phyloP scores from a whole-genome alignment of 169 alveolate species.

The Plasmodium falciparum region DNA sequence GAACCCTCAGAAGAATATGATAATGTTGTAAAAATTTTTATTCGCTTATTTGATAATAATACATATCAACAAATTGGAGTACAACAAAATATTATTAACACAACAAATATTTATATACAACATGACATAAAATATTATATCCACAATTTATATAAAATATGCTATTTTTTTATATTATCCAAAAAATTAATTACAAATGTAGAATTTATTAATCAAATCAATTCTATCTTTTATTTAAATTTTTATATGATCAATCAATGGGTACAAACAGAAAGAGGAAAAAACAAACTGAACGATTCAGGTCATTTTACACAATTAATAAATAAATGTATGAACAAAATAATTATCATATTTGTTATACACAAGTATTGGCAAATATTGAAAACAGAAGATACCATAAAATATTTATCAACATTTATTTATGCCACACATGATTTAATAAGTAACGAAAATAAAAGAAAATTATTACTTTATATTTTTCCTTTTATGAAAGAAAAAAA shows the following conservation, averaged over 20 bases:
- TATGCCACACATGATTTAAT: slow-evolving; percentile 21
- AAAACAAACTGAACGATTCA: slow-evolving; percentile 44
- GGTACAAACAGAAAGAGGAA: not conserved
- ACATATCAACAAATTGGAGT: not conserved
- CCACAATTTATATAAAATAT: slow-evolving; percentile 46
- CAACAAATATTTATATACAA: not conserved
- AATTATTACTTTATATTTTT: slow-evolving; percentile 23
- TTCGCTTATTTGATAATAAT: slow-evolving; percentile 25
- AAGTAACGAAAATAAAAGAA: slow-evolving; percentile 41
- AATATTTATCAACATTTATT: slow-evolving; percentile 33
- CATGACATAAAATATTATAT: slow-evolving; percentile 11
- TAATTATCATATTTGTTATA: slow-evolving; percentile 26
- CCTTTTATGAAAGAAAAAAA: slow-evolving; percentile 42
- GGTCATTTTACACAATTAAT: slow-evolving; percentile 24
- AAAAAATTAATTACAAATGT: slow-evolving; percentile 58
- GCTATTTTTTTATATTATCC: slow-evolving; percentile 43
- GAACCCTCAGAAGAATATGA: slow-evolving; percentile 18
- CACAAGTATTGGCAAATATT: slow-evolving; percentile 34
- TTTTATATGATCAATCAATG: slow-evolving; percentile 30
- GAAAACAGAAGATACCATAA: slow-evolving; percentile 34
- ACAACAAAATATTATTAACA: not conserved
- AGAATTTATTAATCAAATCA: slow-evolving; percentile 45
- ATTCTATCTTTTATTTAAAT: slow-evolving; percentile 50
- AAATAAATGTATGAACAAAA: slow-evolving; percentile 50
- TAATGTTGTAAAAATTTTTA: slow-evolving; percentile 12